phyloP scores from a whole-genome alignment of 768 basidiomycete genomes.

The Guyanaporus albipodus region DNA sequence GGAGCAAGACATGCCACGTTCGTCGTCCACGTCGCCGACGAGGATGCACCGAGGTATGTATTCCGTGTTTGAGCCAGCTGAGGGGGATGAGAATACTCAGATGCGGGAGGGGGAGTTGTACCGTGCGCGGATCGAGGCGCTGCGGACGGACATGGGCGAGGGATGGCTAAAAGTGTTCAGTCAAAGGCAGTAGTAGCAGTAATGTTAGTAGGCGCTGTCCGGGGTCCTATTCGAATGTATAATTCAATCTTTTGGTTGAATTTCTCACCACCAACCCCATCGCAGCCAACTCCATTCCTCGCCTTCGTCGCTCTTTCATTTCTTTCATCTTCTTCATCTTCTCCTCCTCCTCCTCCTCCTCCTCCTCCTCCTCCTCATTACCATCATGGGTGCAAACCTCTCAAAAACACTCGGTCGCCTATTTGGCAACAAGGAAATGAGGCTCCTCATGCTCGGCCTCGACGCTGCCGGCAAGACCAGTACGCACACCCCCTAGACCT shows the following conservation, averaged over 20 bases:
- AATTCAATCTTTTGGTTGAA: conserved; percentile 15
- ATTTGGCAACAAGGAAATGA: conserved; percentile 99
- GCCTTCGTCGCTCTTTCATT: conserved; percentile 63
- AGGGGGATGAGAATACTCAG: conserved; percentile 22
- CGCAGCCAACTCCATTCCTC: conserved; percentile 10
- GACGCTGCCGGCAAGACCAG: conserved; percentile 99
- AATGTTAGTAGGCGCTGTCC: conserved; percentile 20
- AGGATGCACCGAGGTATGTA: conserved; percentile 14
- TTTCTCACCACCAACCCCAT: conserved; percentile 18
- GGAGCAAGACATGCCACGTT: conserved; percentile 19
- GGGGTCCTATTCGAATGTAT: conserved; percentile 27
- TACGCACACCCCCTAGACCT: conserved; percentile 39
- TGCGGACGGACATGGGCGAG: conserved; percentile 87
- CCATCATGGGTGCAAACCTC: conserved; percentile 79
- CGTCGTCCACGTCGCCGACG: conserved; percentile 18
- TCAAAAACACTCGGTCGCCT: conserved; percentile 87
- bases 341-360: conserved; percentile 34
- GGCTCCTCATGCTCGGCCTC: conserved; percentile 92
- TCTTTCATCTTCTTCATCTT: conserved; percentile 13
- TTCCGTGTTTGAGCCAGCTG: conserved; percentile 53
- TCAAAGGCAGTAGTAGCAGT: conserved; percentile 46
- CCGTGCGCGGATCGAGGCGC: conserved; percentile 71
- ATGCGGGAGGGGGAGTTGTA: conserved; percentile 64
- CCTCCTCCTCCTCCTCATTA: conserved; percentile 12
- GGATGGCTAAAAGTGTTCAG: conserved; percentile 84